Base-by-base conservation (phyloP, 495 filamentous ascomycete species). In the Aspergillus bertholletiae region DNA sequence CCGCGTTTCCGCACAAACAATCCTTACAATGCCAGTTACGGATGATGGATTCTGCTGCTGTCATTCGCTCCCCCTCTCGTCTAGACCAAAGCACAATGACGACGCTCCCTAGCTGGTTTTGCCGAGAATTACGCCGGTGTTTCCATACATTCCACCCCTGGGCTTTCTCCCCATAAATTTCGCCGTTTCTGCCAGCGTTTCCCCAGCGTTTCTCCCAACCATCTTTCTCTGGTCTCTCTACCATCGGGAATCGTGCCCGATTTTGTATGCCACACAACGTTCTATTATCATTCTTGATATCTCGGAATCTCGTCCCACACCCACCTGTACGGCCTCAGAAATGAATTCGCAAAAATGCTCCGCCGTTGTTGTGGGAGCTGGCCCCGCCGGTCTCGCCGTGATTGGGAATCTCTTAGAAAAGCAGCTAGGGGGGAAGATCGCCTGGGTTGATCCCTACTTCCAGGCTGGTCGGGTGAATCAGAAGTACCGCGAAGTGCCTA, bases 401-500 rank as follows among this genome's bases (percentile, higher is more conserved):
- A 65, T 83, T 46, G 80, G 80, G 9, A 83, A 81, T 55, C 65
- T 84, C 6, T 70, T 84, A 7, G 80, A 82, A 60, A 73, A 74
- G n/a, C 69, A 76, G 50, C 66, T 76, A 3, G 65, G 65, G 5
- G 65, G 66, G 20, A 69, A 70, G 41, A 75, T 83, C 39, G 68
- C 77, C 54, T 83, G 80, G 81, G 60, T 83, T 49, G 81, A 83
- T 54, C 75, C 80, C 49, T 62, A 61, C 5, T 81, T 83, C 46
- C 69, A 77, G 45, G 76, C 69, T 13, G 81, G 81, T 7, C 70
- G 80, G 43, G 69, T 84, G 20, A 64, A 81, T 51, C 63, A 70
- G 45, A 77, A 74, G 60, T 83, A 84, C 57, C 74, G 80, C 54
- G 79, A 82, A 56, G 81, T 83, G 34, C 81, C 80, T 7, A 79